Conservation (phyloP, 1,284 basidiomycete species). For the Agroathelia rolfsii region DNA sequence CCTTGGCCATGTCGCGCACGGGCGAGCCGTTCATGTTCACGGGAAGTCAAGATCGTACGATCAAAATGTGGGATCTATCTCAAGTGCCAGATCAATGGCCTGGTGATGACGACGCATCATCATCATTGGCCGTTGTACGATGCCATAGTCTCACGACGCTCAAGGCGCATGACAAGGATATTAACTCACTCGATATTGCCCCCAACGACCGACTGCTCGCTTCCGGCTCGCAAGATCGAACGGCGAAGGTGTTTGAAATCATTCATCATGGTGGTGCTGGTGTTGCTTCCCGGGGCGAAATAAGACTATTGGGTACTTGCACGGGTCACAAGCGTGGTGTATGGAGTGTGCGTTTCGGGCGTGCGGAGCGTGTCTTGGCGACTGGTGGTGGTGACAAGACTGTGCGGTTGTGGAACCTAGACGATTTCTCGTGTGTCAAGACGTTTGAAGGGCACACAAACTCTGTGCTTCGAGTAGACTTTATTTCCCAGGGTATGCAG, state of each 20-base stretch:
- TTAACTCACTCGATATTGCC: constrained; percentile 91
- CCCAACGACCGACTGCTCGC: constrained; percentile 86
- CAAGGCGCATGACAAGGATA: constrained; percentile 96
- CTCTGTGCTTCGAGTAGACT: constrained; percentile 89
- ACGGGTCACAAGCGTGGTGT: constrained; percentile 96
- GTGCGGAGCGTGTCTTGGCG: constrained; percentile 76
- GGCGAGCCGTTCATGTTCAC: constrained; percentile 71
- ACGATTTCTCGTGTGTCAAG: constrained; percentile 86
- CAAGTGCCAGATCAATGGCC: constrained; percentile 26
- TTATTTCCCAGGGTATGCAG: constrained; percentile 78
- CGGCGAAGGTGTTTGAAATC: constrained; percentile 85
- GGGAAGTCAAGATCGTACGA: constrained; percentile 92
- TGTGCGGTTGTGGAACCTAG: constrained; percentile 87
- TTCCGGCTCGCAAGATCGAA: constrained; percentile 93
- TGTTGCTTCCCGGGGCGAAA: constrained; percentile 46
- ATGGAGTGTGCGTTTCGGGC: constrained; percentile 88
- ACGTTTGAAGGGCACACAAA: constrained; percentile 98
- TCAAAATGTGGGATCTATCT: constrained; percentile 96
- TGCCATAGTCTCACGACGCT: constrained; percentile 82
- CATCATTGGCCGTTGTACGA: too few species aligned
- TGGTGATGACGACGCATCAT: constrained; percentile 18
- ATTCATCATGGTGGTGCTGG: constrained; percentile 38
- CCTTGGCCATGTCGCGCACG: constrained; percentile 66
- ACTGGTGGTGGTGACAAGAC: constrained; percentile 95
- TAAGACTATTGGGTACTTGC: constrained; percentile 79